A percentile compares a stretch with the other conserved stretches of the same genome.
Evolutionary conservation across 2,329 filamentous ascomycete genomes (phyloP).

Genomic region (Cercospora citrullina): DNA sequence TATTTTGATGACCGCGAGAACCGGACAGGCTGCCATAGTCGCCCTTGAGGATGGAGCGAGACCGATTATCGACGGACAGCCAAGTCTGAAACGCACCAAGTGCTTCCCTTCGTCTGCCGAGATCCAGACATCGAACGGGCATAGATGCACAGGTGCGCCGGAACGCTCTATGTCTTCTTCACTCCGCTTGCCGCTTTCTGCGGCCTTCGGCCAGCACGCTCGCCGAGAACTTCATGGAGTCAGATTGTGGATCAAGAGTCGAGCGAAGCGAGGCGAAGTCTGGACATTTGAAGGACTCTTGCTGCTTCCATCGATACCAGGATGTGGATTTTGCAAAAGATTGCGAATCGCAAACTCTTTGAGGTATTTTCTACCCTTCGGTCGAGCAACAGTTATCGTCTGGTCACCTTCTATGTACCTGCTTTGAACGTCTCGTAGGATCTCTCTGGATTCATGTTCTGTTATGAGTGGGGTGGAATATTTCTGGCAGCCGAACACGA

Average conservation of each 20-base stretch:
- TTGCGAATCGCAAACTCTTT: not conserved
- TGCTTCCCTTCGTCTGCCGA: not conserved
- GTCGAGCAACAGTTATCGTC: not conserved
- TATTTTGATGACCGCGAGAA: not conserved
- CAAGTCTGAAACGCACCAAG: not conserved
- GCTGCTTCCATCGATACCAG: not conserved
- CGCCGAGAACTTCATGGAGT: not conserved
- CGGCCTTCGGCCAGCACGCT: not conserved
- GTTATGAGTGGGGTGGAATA: not conserved
- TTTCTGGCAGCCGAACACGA: not conserved
- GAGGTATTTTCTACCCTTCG: not conserved
- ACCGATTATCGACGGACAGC: not conserved
- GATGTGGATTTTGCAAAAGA: not conserved
- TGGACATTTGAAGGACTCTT: not conserved
- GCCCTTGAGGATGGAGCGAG: not conserved
- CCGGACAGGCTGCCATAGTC: not conserved
- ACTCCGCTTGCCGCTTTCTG: not conserved
- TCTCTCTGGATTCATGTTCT: not conserved
- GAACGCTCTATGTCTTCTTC: not conserved
- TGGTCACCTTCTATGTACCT: not conserved
- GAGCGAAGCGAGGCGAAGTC: not conserved
- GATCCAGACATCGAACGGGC: not conserved
- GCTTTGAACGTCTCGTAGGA: not conserved
- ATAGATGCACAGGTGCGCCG: not conserved
- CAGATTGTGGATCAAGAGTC: not conserved